These are phyloP conservation scores for Cronartium quercuum DNA, from an alignment of 1,284 basidiomycete genomes.

Conservation along the genomic window DNA sequence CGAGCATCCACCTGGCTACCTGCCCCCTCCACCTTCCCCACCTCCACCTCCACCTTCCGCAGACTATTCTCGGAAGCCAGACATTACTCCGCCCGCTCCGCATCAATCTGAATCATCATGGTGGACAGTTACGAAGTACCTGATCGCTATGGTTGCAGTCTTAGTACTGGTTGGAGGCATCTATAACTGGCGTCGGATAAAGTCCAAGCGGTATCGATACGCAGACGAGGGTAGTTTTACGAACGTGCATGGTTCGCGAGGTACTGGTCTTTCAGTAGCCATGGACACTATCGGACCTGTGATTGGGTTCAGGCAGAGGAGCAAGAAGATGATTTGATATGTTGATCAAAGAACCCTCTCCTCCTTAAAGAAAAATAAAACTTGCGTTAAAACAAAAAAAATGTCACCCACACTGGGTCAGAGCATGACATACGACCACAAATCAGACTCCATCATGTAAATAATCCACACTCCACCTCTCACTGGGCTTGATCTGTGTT, in stretches of 20 bases:
- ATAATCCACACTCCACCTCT: too few species aligned
- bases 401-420: too few species aligned
- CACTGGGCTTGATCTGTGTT: too few species aligned
- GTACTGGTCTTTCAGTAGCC: conserved; percentile 5
- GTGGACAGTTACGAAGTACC: not conserved
- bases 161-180: not conserved
- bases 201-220: conserved; percentile 3
- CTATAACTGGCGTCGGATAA: too few species aligned
- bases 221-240: conserved; percentile 29
- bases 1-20: not conserved
- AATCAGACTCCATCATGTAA: too few species aligned
- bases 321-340: too few species aligned
- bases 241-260: not conserved
- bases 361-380: too few species aligned
- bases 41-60: not conserved
- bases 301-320: conserved; percentile 29
- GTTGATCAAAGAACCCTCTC: too few species aligned
- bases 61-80: not conserved
- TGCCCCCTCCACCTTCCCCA: not conserved
- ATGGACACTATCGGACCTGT: conserved; percentile 18
- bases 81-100: not conserved
- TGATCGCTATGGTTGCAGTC: not conserved
- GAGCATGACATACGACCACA: too few species aligned
- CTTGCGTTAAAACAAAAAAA: too few species aligned
- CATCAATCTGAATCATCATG: not conserved